Base-by-base conservation (phyloP, 1,284 basidiomycete species). In the Apiotrichum montevideense region DNA sequence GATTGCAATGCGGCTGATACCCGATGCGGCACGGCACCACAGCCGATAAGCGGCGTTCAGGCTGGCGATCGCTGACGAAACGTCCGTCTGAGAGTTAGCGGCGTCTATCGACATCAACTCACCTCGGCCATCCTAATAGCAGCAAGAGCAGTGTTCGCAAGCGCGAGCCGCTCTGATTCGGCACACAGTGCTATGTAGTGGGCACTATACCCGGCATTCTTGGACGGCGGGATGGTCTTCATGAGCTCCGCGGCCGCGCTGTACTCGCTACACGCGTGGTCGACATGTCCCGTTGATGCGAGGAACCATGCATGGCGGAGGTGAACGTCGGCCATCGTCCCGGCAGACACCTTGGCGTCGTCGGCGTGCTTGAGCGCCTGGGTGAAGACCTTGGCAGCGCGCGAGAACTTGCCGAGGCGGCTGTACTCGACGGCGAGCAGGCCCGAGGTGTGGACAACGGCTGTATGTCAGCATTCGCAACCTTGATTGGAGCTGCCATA, bases 391-490 rank as follows among this genome's bases (percentile, higher is more conserved):
- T 76, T 71, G 0, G 77, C 78, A 0, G 90, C 89, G 43, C 86
- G 82, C 47, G 82, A 81, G 0, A 79, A 75, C 72, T 87, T 89
- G 3, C 92, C 91, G 1, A 95, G 80, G 46, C 81, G 82, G 40
- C 85, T 77, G 66, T 91, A 90, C 66, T 91, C 87, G 47, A 84
- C 80, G 0, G 87, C 90, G 2, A 94, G 80, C 35, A 85, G 83
- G 1, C 85, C 77, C 1, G 87, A 89, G 1, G 83, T 77, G 1
- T 76, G 73, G 8, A 89, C 78, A 65, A 85, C 88, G 5, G 79
- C 90, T 90, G 47, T 4, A 6, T 14, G 49, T 58, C 10, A 58
- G 53, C 42, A 40, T 15, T 13, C 29, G 4, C n/a, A 29, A 35
- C 7, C 8, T 13, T 2, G 11, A 5, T 4, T 6, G 2, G 4